phyloP scores from a whole-genome alignment of 1,284 basidiomycete genomes.

The Rhodotorula sp. region DNA sequence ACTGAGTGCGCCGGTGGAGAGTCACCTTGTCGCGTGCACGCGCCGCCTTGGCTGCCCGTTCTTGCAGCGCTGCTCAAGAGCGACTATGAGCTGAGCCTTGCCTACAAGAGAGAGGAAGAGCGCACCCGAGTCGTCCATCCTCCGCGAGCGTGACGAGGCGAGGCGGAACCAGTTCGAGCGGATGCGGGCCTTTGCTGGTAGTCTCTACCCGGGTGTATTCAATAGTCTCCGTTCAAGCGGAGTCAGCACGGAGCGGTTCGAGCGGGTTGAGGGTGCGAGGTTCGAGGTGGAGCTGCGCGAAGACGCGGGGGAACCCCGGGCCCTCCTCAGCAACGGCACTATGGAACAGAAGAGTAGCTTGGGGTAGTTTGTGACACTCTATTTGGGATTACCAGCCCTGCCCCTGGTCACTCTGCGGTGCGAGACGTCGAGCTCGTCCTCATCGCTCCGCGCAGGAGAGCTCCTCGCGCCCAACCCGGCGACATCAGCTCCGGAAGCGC shows the following conservation, averaged over 20 bases:
- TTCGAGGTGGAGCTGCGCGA: neutral
- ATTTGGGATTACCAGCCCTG: no score
- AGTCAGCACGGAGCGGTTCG: no score
- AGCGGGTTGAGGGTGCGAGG: no score
- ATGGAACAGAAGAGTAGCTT: neutral
- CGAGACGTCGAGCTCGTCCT: constrained; percentile 1
- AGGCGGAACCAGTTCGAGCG: neutral
- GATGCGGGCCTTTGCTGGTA: neutral
- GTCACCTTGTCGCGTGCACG: constrained; percentile 44
- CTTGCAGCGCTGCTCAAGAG: constrained; percentile 10
- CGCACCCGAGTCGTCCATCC: constrained; percentile 5
- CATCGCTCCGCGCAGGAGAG: neutral
- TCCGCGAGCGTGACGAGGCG: neutral
- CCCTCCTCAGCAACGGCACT: neutral
- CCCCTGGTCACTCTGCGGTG: neutral
- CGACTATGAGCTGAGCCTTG: neutral
- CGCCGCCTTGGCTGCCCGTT: constrained; percentile 44
- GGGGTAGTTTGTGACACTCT: neutral
- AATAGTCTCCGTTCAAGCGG: no score
- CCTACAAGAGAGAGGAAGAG: no score
- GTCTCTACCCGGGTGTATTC: no score
- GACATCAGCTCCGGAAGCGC: neutral
- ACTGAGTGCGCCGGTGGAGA: constrained; percentile 11
- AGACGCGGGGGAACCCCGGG: no score
- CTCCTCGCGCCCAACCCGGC: neutral